A percentile compares a stretch with the other conserved stretches of the same genome.
These are phyloP conservation scores for Xylaria sp. DNA, from an alignment of 2,329 filamentous ascomycete species.

Conservation along the genomic window DNA sequence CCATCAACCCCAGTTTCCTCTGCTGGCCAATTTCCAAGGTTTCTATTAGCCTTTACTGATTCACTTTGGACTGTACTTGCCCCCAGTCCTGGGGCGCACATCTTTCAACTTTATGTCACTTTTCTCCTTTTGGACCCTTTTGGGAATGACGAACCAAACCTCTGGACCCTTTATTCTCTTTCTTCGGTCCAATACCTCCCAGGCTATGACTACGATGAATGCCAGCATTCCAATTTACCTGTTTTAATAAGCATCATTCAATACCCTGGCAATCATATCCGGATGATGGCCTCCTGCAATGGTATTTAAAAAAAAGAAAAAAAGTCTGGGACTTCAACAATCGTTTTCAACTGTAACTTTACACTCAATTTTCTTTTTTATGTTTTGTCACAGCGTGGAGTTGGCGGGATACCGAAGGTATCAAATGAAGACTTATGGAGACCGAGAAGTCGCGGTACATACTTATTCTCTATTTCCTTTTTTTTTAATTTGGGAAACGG, in stretches of 20 bases:
- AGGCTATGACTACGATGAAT: constrained; percentile 22
- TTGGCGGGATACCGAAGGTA: constrained; percentile 46
- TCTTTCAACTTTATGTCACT: constrained; percentile 18
- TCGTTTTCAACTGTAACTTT: constrained; percentile 45
- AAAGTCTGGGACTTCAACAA: constrained; percentile 42
- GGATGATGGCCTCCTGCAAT: constrained; percentile 35
- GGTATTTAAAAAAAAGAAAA: constrained; percentile 41
- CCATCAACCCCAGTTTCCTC: constrained; percentile 63
- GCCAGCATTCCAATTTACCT: constrained; percentile 36
- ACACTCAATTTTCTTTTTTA: constrained; percentile 36
- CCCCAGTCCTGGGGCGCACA: constrained; percentile 23
- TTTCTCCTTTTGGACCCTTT: constrained; percentile 25
- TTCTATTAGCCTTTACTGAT: constrained; percentile 55
- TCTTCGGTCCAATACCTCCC: constrained; percentile 21
- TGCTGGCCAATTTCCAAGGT: constrained; percentile 63
- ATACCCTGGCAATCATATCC: constrained; percentile 31
- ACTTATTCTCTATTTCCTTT: constrained; percentile 14
- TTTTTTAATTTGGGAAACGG: constrained; percentile 28
- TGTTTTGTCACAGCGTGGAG: constrained; percentile 50
- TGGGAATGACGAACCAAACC: constrained; percentile 29
- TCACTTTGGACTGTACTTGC: constrained; percentile 34
- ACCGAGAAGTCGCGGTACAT: constrained; percentile 39
- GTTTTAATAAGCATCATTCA: constrained; percentile 38
- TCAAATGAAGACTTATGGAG: constrained; percentile 40
- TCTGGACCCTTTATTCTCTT: constrained; percentile 6